Base-by-base conservation (phyloP, 495 filamentous ascomycete species). In the Tuber calosporum region DNA sequence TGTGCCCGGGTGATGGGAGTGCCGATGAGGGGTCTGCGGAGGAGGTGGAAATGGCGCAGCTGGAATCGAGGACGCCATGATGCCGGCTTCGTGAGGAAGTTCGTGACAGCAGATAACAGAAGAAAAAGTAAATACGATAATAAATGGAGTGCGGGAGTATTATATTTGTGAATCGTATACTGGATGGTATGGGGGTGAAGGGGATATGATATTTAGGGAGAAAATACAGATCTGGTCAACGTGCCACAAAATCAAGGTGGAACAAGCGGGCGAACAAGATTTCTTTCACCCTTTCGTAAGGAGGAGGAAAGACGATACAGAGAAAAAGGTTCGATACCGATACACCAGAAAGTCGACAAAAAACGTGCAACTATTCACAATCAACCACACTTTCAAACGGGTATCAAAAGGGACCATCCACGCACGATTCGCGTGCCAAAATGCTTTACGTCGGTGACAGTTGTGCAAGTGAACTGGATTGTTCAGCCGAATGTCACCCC, bases 1-100 rank as follows among this genome's bases (percentile, higher is more conserved):
- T 34, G 69, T 67, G 20, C 69, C 68, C 4, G 77, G 58, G 41
- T 79, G 73, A 40, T 79, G 77, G 39, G 77, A 79, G 67, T 79
- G 77, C 4, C 77, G 69, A 38, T 79, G 77, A 38, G 74, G 75
- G 15, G 74, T 34, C 20, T 22, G 48, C 39, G 77, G 67, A 69
- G 72, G 69, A 30, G 69, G 77, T 39, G 67, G 77, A 70, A 73
- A 72, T 6, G 69, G 69, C 30, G 69, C 6, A 30, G 43, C 69
- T 37, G 34, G 43, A 41, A 79, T 69, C 42, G 76, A 78, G 58
- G 76, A 78, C 34, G 76, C 67, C 76, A 78, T 78, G 37, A 22
- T 68, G 66, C 39, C 36, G 39, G 26, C 66, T 48, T 58, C 48
- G 53, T 34, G 13, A 17, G 26, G 9, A 62, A 17, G 26, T 26